Evolutionary conservation across 306 rosid species (phyloP).

Genomic region (Datisca glomerata): DNA sequence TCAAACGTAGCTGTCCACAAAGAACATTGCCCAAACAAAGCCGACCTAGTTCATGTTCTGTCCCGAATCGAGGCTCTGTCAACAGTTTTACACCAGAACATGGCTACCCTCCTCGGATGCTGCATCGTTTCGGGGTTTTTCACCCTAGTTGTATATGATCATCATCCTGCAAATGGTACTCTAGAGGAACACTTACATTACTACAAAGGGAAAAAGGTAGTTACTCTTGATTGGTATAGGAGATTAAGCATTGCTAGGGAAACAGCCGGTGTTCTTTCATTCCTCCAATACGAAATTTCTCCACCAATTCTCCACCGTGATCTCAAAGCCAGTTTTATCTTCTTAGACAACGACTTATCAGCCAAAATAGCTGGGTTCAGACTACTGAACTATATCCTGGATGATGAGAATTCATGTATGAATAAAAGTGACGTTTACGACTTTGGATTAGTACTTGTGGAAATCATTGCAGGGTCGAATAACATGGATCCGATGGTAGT

Average conservation of each 20-base stretch:
- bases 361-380: constrained; percentile 68
- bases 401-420: constrained; percentile 13
- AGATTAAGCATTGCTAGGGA: constrained; percentile 72
- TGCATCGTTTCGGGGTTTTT: constrained; percentile 48
- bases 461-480: constrained; percentile 70
- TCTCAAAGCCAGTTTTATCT: constrained; percentile 51
- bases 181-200: constrained; percentile 57
- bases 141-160: constrained; percentile 60
- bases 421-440: constrained; percentile 67
- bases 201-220: constrained; percentile 27
- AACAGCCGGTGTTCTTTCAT: constrained; percentile 58
- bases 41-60: constrained; percentile 41
- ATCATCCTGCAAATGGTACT: constrained; percentile 64
- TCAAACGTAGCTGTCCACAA: constrained; percentile 67
- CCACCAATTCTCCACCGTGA: constrained; percentile 80
- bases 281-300: constrained; percentile 51
- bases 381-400: constrained; percentile 20
- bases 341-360: constrained; percentile 46
- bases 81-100: constrained; percentile 36
- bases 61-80: constrained; percentile 67
- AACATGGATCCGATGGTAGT: constrained; percentile 43
- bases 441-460: constrained; percentile 64
- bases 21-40: constrained; percentile 49
- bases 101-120: constrained; percentile 64
- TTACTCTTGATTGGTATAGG: constrained; percentile 66